Evolutionary conservation across 306 rosid genomes (phyloP).

Genomic region (Quercus rubra): DNA sequence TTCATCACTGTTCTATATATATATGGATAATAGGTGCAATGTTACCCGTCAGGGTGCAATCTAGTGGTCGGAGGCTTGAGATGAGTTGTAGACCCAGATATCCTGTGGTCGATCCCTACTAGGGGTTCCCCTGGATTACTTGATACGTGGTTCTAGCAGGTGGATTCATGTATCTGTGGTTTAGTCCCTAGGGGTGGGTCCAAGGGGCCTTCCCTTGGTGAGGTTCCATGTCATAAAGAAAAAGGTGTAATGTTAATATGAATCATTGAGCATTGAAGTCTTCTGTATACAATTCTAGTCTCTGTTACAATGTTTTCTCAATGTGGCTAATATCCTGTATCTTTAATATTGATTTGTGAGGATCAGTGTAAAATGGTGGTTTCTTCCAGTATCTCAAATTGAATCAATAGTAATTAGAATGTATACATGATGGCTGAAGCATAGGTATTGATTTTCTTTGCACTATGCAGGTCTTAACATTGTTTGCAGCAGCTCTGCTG

Average conservation of each 20-base stretch:
- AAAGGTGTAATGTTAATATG: background rate
- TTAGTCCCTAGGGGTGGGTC: too few relatives aligned
- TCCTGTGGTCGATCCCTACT: too few relatives aligned
- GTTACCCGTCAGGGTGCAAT: background rate
- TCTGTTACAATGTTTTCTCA: conserved; percentile 1
- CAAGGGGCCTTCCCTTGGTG: too few relatives aligned
- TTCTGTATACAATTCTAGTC: background rate
- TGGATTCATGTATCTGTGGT: too few relatives aligned
- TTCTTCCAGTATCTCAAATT: background rate
- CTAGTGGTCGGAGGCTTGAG: too few relatives aligned
- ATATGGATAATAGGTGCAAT: background rate
- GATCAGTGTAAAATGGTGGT: background rate
- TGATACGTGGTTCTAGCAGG: too few relatives aligned
- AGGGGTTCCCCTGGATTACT: too few relatives aligned
- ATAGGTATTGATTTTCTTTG: conserved; percentile 19
- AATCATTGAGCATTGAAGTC: background rate
- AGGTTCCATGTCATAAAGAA: too few relatives aligned
- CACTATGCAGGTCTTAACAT: conserved; percentile 63
- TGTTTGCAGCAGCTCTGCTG: conserved; percentile 86
- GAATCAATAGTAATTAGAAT: background rate
- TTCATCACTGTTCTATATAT: background rate
- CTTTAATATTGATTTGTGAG: background rate
- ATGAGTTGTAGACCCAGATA: too few relatives aligned
- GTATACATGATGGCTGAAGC: background rate
- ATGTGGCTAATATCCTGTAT: conserved; percentile 7